phyloP scores from a whole-genome alignment of 495 filamentous ascomycete species.

The Aspergillus egyptiacus region DNA sequence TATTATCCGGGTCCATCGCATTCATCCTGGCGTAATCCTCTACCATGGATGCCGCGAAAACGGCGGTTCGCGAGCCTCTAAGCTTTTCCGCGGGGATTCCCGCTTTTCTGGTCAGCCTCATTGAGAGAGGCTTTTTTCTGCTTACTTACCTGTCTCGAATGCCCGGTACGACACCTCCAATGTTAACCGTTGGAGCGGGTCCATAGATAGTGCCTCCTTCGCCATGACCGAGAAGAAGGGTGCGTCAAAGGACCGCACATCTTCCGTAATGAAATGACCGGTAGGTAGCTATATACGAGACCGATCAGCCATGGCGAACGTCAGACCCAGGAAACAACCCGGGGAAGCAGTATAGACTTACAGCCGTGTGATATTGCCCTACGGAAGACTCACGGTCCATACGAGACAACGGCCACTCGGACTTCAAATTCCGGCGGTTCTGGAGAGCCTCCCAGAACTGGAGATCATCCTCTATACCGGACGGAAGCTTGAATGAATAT shows the following conservation, averaged over 20 bases:
- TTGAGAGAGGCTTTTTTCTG: background rate
- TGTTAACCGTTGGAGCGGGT: constrained; percentile 50
- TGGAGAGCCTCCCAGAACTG: constrained; percentile 31
- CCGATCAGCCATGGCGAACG: background rate
- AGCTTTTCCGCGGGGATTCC: constrained; percentile 15
- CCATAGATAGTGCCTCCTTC: constrained; percentile 49
- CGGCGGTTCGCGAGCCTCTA: constrained; percentile 17
- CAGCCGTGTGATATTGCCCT: constrained; percentile 2
- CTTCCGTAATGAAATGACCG: constrained; percentile 33
- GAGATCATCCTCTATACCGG: constrained; percentile 24
- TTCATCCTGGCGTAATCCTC: constrained; percentile 10
- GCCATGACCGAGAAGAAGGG: constrained; percentile 46
- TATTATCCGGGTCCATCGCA: constrained; percentile 9
- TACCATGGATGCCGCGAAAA: constrained; percentile 9
- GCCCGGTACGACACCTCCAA: constrained; percentile 54
- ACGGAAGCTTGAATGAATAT: constrained; percentile 31
- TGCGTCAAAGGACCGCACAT: constrained; percentile 34
- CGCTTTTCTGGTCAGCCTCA: constrained; percentile 1
- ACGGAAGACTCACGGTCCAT: constrained; percentile 18
- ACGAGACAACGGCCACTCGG: constrained; percentile 26
- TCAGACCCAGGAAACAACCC: background rate
- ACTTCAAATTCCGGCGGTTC: constrained; percentile 29
- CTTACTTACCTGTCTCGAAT: constrained; percentile 43
- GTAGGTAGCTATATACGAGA: constrained; percentile 2
- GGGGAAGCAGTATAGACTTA: background rate